phyloP scores from a whole-genome alignment of 2,329 filamentous ascomycete species.

The Fusarium papillatum region DNA sequence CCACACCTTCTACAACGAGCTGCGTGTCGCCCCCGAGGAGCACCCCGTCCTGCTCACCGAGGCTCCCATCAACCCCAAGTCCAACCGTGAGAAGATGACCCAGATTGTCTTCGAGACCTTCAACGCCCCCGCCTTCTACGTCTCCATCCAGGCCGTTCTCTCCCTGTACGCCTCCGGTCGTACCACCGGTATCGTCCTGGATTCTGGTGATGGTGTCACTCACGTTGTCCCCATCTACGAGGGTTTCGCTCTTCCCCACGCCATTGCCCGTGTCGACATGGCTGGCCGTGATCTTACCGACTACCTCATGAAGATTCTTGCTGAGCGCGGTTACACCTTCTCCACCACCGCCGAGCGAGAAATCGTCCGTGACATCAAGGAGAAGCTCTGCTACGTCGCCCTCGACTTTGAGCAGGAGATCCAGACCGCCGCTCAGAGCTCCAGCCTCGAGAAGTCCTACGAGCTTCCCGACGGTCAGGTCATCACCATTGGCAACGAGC shows the following conservation, averaged over 20 bases:
- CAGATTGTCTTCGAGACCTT: slow-evolving; percentile 99
- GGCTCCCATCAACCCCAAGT: slow-evolving; percentile 99
- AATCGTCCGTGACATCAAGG: slow-evolving; percentile 99
- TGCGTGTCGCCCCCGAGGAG: slow-evolving; percentile 99
- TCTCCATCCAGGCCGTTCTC: slow-evolving; percentile 99
- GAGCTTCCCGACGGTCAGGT: slow-evolving; percentile 99
- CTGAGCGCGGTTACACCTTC: slow-evolving; percentile 99
- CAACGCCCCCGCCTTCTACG: slow-evolving; percentile 99
- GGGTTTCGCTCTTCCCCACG: slow-evolving; percentile 99
- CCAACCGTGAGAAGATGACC: slow-evolving; percentile 99
- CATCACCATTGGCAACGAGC: slow-evolving; percentile 99
- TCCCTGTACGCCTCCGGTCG: slow-evolving; percentile 99
- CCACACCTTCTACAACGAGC: slow-evolving; percentile 99
- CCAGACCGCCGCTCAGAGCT: slow-evolving; percentile 99
- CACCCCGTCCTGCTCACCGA: slow-evolving; percentile 99
- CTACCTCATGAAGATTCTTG: slow-evolving; percentile 99
- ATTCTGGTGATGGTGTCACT: slow-evolving; percentile 99
- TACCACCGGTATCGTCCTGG: slow-evolving; percentile 99
- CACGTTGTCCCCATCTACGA: slow-evolving; percentile 99
- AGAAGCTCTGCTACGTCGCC: slow-evolving; percentile 99
- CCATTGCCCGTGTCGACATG: slow-evolving; percentile 99
- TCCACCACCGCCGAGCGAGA: slow-evolving; percentile 99
- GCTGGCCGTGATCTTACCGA: slow-evolving; percentile 99
- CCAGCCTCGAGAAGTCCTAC: slow-evolving; percentile 99
- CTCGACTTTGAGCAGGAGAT: slow-evolving; percentile 99